Evolutionary conservation across 108 stramenopile species (phyloP).

Genomic region (Cyclostephanos tholiformis): DNA sequence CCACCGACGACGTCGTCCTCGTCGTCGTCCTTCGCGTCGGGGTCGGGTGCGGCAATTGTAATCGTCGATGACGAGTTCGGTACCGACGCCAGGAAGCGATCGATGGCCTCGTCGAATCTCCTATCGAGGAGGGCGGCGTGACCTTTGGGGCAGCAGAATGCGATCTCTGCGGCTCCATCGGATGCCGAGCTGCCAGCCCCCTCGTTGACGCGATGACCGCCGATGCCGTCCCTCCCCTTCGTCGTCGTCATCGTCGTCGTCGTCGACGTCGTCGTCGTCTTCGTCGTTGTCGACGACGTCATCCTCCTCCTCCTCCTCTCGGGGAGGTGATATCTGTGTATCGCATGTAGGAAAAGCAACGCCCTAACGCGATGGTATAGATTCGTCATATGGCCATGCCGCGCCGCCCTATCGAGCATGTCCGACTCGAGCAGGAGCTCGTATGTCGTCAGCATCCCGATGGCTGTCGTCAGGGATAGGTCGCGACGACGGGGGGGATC

Average conservation of each 20-base stretch:
- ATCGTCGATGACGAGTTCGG: not conserved
- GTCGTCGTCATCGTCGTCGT: not conserved
- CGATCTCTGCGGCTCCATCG: no score
- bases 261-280: not conserved
- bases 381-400: conserved; percentile 2
- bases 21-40: not conserved
- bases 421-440: not conserved
- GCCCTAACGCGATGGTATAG: conserved; percentile 48
- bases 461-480: conserved; percentile 19
- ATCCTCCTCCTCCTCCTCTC: conserved; percentile 12
- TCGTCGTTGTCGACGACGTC: not conserved
- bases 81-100: conserved; percentile 37
- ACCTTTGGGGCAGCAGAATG: conserved; percentile 45
- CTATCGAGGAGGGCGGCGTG: conserved; percentile 50
- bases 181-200: no score
- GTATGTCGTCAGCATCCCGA: conserved; percentile 7
- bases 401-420: conserved; percentile 16
- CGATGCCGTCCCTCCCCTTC: not conserved
- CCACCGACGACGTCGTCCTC: not conserved
- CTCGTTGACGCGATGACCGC: no score
- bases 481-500: conserved; percentile 12
- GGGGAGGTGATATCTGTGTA: conserved; percentile 59
- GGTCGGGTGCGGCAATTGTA: not conserved
- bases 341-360: conserved; percentile 56
- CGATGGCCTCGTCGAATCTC: conserved; percentile 54